These are phyloP conservation scores for Lasiosphaeria miniovina DNA, from an alignment of 495 filamentous ascomycete species.

Conservation along the genomic window DNA sequence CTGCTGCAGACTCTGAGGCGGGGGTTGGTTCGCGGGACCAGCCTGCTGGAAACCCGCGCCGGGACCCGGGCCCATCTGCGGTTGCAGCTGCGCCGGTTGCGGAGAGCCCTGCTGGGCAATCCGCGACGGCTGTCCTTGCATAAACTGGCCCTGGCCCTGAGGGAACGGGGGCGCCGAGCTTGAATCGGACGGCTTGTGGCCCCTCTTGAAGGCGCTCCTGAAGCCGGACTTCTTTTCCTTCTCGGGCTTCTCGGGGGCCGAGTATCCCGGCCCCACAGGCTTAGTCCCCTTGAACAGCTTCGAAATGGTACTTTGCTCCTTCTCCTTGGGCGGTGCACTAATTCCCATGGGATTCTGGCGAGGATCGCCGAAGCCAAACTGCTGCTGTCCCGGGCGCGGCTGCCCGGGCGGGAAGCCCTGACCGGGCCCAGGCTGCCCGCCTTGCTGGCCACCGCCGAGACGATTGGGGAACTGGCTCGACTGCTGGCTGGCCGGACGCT, in stretches of 20 bases:
- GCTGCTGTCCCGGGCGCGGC: conserved; percentile 13
- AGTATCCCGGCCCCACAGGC: background rate
- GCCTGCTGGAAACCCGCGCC: background rate
- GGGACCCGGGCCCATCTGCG: background rate
- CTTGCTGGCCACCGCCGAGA: conserved; percentile 6
- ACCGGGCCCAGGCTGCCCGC: background rate
- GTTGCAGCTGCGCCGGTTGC: conserved; percentile 6
- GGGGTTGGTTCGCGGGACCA: background rate
- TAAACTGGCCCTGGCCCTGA: conserved; percentile 1
- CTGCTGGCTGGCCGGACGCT: conserved; percentile 9
- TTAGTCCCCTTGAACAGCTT: conserved; percentile 32
- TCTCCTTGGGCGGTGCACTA: conserved; percentile 17
- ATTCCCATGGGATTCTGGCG: conserved; percentile 14
- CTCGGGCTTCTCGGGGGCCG: conserved; percentile 17
- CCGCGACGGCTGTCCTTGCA: conserved; percentile 9
- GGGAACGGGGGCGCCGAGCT: conserved; percentile 11
- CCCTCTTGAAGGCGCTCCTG: conserved; percentile 32
- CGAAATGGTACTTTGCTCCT: conserved; percentile 33
- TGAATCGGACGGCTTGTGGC: conserved; percentile 21
- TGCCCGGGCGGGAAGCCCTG: background rate
- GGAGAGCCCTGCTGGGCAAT: conserved; percentile 13
- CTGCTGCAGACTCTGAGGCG: background rate
- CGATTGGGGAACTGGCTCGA: background rate
- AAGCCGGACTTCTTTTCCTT: conserved; percentile 33
- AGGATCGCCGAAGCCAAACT: conserved; percentile 1